Conservation (phyloP, 2,329 filamentous ascomycete genomes). For the Drechslerella stenobrocha region DNA sequence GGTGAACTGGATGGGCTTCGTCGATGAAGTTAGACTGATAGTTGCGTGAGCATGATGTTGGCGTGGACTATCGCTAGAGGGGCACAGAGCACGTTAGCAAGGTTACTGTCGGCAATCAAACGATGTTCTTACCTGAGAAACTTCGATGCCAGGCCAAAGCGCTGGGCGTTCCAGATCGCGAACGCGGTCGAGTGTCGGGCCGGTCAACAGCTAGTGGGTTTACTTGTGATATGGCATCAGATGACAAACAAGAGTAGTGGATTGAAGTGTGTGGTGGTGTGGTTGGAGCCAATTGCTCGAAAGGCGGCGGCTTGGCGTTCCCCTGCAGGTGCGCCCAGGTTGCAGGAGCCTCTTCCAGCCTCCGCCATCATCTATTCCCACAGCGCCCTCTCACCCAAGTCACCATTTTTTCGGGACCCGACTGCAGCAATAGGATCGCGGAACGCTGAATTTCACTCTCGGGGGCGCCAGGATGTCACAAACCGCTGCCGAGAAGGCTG, state of each 20-base stretch:
- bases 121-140: too few relatives aligned
- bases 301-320: neutral
- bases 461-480: conserved; percentile 27
- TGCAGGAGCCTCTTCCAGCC: conserved; percentile 13
- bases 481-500: conserved; percentile 41
- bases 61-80: neutral
- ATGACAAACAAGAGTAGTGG: neutral
- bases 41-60: neutral
- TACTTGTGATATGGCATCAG: neutral
- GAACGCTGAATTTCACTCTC: neutral
- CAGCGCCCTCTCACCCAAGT: neutral
- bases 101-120: too few relatives aligned
- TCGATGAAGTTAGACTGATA: neutral
- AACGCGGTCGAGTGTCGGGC: too few relatives aligned
- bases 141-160: too few relatives aligned
- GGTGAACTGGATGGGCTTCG: neutral
- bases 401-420: neutral
- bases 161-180: too few relatives aligned
- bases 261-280: neutral
- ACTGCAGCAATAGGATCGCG: conserved; percentile 2
- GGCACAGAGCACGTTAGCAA: too few relatives aligned
- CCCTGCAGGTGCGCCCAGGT: neutral
- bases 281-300: conserved; percentile 18
- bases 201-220: neutral
- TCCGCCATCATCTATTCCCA: conserved; percentile 4